Percentiles rank a stretch among this genome's conserved stretches.
phyloP scores from a whole-genome alignment of 805 yeast genomes.

The Candida nanaspora region DNA sequence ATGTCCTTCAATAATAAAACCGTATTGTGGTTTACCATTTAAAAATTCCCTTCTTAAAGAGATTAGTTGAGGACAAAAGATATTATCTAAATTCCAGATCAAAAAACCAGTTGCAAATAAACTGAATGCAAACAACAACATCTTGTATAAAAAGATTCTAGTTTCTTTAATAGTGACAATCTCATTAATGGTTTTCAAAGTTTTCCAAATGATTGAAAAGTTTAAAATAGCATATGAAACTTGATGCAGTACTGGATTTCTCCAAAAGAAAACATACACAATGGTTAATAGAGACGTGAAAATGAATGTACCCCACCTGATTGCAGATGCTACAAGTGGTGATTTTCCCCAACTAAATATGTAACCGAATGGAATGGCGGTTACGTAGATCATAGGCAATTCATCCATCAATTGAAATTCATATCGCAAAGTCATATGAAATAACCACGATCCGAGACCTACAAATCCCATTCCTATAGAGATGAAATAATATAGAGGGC shows the following conservation, averaged over 20 bases:
- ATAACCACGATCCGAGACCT: slow-evolving; percentile 90
- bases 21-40: slow-evolving; percentile 67
- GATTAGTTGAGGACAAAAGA: slow-evolving; percentile 59
- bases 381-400: slow-evolving; percentile 96
- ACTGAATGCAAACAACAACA: slow-evolving; percentile 22
- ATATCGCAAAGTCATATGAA: slow-evolving; percentile 92
- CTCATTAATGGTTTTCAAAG: slow-evolving; percentile 25
- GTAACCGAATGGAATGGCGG: slow-evolving; percentile 75
- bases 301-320: slow-evolving; percentile 22
- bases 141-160: slow-evolving; percentile 17
- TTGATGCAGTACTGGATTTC: slow-evolving; percentile 87
- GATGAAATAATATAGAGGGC: slow-evolving; percentile 60
- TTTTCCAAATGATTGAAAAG: slow-evolving; percentile 58
- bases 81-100: slow-evolving; percentile 86
- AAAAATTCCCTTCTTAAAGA: slow-evolving; percentile 45
- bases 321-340: slow-evolving; percentile 6
- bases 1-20: slow-evolving; percentile 82
- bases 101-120: slow-evolving; percentile 67
- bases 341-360: slow-evolving; percentile 25
- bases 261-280: slow-evolving; percentile 58
- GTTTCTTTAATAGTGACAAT: slow-evolving; percentile 14
- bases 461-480: slow-evolving; percentile 80
- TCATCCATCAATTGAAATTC: slow-evolving; percentile 91
- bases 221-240: slow-evolving; percentile 75
- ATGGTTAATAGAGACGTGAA: slow-evolving; percentile 45